Evolutionary conservation across 2,329 filamentous ascomycete species (phyloP).

Genomic region (Aspergillus versicolor): DNA sequence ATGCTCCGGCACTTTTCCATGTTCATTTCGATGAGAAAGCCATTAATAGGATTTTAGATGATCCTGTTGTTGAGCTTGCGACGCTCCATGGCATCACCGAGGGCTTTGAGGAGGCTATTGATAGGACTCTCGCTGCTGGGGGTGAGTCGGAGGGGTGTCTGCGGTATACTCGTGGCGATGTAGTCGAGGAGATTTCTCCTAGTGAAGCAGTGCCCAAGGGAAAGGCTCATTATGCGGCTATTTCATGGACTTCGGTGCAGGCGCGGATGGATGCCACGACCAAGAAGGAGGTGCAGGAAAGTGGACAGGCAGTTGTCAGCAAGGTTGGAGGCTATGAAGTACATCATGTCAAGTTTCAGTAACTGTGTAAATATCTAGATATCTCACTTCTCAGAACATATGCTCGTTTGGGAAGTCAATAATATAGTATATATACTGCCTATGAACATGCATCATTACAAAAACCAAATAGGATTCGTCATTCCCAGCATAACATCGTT

Average conservation of each 20-base stretch:
- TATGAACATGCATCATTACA: background rate
- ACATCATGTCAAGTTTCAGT: constrained; percentile 7
- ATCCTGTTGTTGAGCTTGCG: background rate
- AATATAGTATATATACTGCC: too few species aligned
- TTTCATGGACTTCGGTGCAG: background rate
- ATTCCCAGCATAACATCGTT: background rate
- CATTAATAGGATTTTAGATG: background rate
- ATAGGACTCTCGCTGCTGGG: background rate
- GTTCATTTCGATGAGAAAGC: background rate
- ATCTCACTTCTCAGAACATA: too few species aligned
- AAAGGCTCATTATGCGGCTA: constrained; percentile 1
- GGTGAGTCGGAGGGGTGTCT: background rate
- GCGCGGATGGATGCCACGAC: background rate
- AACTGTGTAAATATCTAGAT: background rate
- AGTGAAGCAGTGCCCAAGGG: background rate
- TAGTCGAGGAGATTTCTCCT: constrained; percentile 1
- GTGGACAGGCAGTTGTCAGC: background rate
- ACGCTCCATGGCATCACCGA: background rate
- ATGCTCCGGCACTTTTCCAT: background rate
- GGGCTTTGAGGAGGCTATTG: background rate
- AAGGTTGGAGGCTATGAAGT: constrained; percentile 2
- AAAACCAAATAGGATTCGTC: background rate
- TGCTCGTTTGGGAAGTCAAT: too few species aligned
- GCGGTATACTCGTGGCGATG: background rate
- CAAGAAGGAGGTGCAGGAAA: background rate